Evolutionary conservation across 2,329 filamentous ascomycete species (phyloP).

Genomic region (Byssochlamys sp.): DNA sequence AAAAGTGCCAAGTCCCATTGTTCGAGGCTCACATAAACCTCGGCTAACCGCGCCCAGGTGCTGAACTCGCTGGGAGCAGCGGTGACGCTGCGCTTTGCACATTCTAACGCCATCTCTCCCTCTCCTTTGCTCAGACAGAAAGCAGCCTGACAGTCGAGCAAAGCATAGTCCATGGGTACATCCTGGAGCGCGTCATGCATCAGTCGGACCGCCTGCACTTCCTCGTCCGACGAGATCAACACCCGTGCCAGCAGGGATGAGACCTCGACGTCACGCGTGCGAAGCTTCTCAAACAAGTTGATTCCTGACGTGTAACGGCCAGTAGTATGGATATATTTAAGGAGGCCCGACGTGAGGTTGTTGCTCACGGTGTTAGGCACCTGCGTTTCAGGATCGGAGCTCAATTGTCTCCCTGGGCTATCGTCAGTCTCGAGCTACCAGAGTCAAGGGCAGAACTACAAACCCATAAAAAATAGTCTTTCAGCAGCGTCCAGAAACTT

Average conservation of each 20-base stretch:
- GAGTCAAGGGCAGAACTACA: background rate
- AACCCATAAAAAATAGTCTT: constrained; percentile 85
- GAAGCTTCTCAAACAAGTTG: constrained; percentile 93
- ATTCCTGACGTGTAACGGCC: constrained; percentile 90
- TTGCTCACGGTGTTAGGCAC: constrained; percentile 95
- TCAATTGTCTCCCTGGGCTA: constrained; percentile 72
- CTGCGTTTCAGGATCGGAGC: constrained; percentile 92
- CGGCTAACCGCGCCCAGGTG: constrained; percentile 86
- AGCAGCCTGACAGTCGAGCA: constrained; percentile 86
- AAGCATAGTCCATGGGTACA: constrained; percentile 92
- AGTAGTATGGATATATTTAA: constrained; percentile 91
- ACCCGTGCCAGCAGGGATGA: constrained; percentile 86
- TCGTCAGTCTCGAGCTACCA: constrained; percentile 11
- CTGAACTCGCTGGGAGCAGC: constrained; percentile 94
- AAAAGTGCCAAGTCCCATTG: constrained; percentile 93
- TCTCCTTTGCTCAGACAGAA: constrained; percentile 85
- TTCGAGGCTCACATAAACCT: constrained; percentile 87
- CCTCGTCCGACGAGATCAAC: constrained; percentile 87
- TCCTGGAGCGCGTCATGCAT: constrained; percentile 82
- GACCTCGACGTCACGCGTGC: constrained; percentile 81
- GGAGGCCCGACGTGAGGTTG: constrained; percentile 81
- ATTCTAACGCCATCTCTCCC: constrained; percentile 76
- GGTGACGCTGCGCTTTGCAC: constrained; percentile 87
- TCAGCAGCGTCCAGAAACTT: constrained; percentile 91
- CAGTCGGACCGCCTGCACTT: constrained; percentile 85